Conservation (phyloP, 2,329 filamentous ascomycete species). For the Huntiella savannae region DNA sequence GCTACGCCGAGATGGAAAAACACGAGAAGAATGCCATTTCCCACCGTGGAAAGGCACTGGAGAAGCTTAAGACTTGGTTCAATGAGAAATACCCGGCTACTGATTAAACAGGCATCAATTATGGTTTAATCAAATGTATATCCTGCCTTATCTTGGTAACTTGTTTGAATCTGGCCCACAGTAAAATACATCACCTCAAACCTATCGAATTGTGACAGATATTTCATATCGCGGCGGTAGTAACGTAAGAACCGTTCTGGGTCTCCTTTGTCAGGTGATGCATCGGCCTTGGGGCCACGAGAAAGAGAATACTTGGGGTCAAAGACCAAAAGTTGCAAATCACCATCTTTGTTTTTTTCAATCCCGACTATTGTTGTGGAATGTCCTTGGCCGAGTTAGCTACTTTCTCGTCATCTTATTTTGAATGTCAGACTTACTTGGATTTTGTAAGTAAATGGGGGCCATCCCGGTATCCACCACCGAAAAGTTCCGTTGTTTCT, state of each 20-base stretch:
- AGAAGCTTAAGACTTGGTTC: constrained; percentile 72
- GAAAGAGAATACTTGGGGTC: constrained; percentile 36
- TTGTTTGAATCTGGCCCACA: not conserved
- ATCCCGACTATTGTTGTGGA: constrained; percentile 80
- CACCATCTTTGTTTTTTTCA: constrained; percentile 47
- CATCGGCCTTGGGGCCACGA: not conserved
- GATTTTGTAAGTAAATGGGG: constrained; percentile 80
- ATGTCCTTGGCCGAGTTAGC: constrained; percentile 37
- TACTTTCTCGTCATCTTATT: not conserved
- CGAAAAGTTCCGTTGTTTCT: constrained; percentile 26
- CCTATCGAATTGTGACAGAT: constrained; percentile 50
- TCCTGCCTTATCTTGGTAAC: not conserved
- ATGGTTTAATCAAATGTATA: not conserved
- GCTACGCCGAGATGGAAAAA: constrained; percentile 88
- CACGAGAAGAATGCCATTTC: constrained; percentile 77
- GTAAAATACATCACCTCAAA: constrained; percentile 61
- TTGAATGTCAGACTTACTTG: constrained; percentile 27
- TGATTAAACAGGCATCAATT: not conserved
- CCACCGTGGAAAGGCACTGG: constrained; percentile 71
- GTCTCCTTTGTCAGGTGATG: constrained; percentile 19
- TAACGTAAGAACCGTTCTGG: constrained; percentile 34
- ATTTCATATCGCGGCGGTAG: constrained; percentile 52
- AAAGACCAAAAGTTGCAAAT: constrained; percentile 59
- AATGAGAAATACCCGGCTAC: constrained; percentile 21
- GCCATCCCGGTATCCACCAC: constrained; percentile 55